Evolutionary conservation across 1,284 basidiomycete genomes (phyloP).

Genomic region (Malassezia furfur): DNA sequence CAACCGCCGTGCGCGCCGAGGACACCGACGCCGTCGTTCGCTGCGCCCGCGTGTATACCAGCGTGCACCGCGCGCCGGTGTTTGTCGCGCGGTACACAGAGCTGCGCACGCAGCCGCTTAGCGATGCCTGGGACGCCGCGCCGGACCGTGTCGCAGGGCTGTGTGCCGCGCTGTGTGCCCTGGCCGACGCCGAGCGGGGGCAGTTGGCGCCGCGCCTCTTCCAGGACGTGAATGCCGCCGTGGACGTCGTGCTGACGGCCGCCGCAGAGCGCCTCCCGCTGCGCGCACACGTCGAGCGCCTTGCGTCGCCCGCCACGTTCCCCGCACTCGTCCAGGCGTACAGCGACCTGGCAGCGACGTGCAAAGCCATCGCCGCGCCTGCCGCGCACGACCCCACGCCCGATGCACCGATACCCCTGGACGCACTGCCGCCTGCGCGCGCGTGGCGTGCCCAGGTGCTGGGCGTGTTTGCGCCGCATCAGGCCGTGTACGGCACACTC

Average conservation of each 20-base stretch:
- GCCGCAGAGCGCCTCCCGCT: not conserved
- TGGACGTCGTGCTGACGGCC: not conserved
- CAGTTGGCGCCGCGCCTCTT: not conserved
- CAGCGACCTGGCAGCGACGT: too few species aligned
- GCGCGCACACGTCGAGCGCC: not conserved
- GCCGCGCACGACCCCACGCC: not conserved
- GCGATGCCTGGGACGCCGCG: not conserved
- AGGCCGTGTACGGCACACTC: not conserved
- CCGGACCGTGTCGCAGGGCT: not conserved
- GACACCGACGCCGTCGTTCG: not conserved
- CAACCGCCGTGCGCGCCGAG: not conserved
- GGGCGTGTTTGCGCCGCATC: constrained; percentile 5
- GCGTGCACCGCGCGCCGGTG: not conserved
- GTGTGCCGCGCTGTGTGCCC: not conserved
- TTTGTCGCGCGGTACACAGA: constrained; percentile 2
- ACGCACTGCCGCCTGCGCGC: not conserved
- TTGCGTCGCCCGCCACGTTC: not conserved
- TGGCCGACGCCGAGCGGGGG: not conserved
- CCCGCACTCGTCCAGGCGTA: constrained; percentile 10
- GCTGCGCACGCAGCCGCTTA: not conserved
- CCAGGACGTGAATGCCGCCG: not conserved
- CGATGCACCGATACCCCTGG: not conserved
- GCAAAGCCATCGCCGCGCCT: not conserved
- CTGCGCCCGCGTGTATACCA: constrained; percentile 6
- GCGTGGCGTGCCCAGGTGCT: constrained; percentile 1